A percentile compares a stretch with the other conserved stretches of the same genome.
These are phyloP conservation scores for Endocarpon pusillum DNA, from an alignment of 495 filamentous ascomycete species.

Conservation along the genomic window DNA sequence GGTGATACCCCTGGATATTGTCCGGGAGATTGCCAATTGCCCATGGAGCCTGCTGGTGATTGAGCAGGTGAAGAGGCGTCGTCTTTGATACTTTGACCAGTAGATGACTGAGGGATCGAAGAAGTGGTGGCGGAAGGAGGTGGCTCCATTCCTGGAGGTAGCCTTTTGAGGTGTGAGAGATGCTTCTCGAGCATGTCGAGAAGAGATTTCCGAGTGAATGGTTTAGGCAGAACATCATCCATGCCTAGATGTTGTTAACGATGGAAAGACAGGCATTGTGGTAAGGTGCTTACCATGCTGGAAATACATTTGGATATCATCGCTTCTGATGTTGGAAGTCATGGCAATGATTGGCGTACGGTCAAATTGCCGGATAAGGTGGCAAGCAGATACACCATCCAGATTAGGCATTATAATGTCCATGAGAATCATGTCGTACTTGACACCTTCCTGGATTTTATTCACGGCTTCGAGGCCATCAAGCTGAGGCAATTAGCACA, in stretches of 20 bases:
- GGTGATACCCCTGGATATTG: constrained; percentile 49
- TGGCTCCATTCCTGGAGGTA: constrained; percentile 37
- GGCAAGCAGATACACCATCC: constrained; percentile 87
- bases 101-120: constrained; percentile 32
- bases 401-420: constrained; percentile 98
- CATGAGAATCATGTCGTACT: constrained; percentile 92
- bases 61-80: constrained; percentile 68
- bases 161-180: constrained; percentile 56
- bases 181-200: constrained; percentile 82
- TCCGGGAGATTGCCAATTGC: constrained; percentile 56
- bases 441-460: constrained; percentile 66
- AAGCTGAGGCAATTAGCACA: constrained; percentile 30
- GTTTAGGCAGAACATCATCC: constrained; percentile 95
- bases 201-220: constrained; percentile 91
- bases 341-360: constrained; percentile 88
- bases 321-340: constrained; percentile 94
- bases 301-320: constrained; percentile 96
- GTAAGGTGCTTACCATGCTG: constrained; percentile 56
- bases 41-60: constrained; percentile 51
- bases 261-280: not conserved
- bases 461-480: constrained; percentile 88
- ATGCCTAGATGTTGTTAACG: constrained; percentile 45
- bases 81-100: constrained; percentile 53
- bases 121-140: constrained; percentile 31
- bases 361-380: constrained; percentile 81